These are phyloP conservation scores for Zygosaccharomyces pseudobailii DNA, from an alignment of 1,139 yeast genomes.

Conservation along the genomic window DNA sequence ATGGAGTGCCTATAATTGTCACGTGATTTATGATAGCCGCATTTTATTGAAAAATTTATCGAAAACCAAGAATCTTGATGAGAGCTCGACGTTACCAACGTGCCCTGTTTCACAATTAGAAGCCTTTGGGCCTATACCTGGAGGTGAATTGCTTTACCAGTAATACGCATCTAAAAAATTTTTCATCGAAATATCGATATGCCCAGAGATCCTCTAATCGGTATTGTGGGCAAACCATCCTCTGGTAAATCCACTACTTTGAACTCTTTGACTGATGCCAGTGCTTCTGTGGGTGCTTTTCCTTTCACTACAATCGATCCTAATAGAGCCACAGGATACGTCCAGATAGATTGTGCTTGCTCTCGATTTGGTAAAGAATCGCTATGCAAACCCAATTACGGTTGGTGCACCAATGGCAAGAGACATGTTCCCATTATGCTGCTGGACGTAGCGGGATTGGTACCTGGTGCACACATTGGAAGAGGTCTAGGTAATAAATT, in stretches of 20 bases:
- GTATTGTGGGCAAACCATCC: constrained; percentile 94
- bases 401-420: constrained; percentile 82
- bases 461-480: constrained; percentile 92
- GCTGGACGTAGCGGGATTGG: constrained; percentile 92
- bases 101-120: background rate
- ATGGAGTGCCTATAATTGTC: background rate
- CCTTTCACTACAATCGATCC: constrained; percentile 98
- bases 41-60: no score
- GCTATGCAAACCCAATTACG: constrained; percentile 87
- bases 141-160: background rate
- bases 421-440: constrained; percentile 86
- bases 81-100: no score
- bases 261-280: constrained; percentile 74
- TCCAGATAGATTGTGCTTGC: constrained; percentile 91
- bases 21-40: background rate
- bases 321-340: constrained; percentile 87
- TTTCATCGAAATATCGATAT: constrained; percentile 34
- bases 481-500: constrained; percentile 93
- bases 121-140: background rate
- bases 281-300: constrained; percentile 85
- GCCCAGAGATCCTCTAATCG: constrained; percentile 87
- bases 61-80: no score
- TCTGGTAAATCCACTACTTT: constrained; percentile 89
- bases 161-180: background rate
- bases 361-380: constrained; percentile 55